These are phyloP conservation scores for Sphaerulina populicola DNA, from an alignment of 2,329 filamentous ascomycete species.

Conservation along the genomic window DNA sequence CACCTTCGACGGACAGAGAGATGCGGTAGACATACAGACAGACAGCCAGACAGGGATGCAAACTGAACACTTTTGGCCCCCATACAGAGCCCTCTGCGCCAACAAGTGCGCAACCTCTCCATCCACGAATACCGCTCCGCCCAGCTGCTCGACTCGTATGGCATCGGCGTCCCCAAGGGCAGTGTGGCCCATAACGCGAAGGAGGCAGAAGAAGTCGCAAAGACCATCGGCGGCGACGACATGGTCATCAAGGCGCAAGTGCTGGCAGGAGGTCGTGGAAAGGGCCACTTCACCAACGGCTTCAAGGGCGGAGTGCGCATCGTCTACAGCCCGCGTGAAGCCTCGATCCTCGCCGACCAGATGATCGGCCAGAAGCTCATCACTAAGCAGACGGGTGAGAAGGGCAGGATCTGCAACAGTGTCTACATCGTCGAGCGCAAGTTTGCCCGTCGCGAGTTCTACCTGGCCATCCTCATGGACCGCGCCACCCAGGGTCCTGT, in stretches of 20 bases:
- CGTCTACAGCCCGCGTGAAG: constrained; percentile 93
- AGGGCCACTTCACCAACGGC: constrained; percentile 95
- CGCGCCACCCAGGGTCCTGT: constrained; percentile 81
- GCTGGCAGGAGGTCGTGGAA: constrained; percentile 92
- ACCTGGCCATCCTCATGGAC: constrained; percentile 98
- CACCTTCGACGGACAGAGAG: too few species aligned
- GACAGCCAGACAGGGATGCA: neutral
- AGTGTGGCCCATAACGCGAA: constrained; percentile 71
- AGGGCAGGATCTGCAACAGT: constrained; percentile 86
- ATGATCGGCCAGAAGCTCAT: constrained; percentile 99
- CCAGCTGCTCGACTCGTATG: constrained; percentile 83
- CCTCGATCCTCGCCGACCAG: constrained; percentile 95
- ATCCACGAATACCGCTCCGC: constrained; percentile 98
- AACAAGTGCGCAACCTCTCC: constrained; percentile 82
- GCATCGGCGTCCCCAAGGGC: constrained; percentile 84
- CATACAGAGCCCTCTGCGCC: constrained; percentile 46
- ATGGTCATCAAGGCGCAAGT: constrained; percentile 99
- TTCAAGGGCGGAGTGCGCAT: constrained; percentile 98
- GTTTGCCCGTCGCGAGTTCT: constrained; percentile 97
- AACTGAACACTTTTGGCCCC: neutral
- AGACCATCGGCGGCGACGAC: constrained; percentile 81
- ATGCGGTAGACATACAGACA: neutral
- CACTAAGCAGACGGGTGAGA: constrained; percentile 97
- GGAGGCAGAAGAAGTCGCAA: constrained; percentile 87
- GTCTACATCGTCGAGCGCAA: constrained; percentile 99